phyloP scores from a whole-genome alignment of 2,329 filamentous ascomycete genomes.

The Tetracladium maxilliforme region DNA sequence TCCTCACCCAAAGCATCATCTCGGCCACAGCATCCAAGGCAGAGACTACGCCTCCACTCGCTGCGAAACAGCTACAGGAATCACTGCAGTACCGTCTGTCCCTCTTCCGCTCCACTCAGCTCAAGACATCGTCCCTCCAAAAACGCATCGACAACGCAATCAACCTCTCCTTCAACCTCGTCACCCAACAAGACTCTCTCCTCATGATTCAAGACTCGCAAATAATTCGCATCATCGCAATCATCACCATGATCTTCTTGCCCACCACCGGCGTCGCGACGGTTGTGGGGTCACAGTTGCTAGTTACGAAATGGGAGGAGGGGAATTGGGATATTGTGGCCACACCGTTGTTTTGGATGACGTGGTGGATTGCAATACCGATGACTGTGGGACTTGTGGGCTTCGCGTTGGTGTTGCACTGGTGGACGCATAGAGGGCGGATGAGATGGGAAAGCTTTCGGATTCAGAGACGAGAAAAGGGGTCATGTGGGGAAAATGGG shows the following conservation, averaged over 20 bases:
- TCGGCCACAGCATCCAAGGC: slow-evolving; percentile 4
- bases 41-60: no score
- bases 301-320: no score
- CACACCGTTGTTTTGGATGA: no score
- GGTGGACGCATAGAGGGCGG: no score
- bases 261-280: slow-evolving; percentile 20
- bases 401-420: no score
- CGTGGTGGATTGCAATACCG: no score
- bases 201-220: slow-evolving; percentile 18
- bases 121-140: slow-evolving; percentile 17
- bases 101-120: slow-evolving; percentile 18
- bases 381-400: no score
- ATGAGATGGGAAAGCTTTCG: no score
- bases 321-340: no score
- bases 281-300: slow-evolving; percentile 11
- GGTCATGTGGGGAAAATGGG: no score
- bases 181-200: slow-evolving; percentile 20
- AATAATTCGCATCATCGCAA: slow-evolving; percentile 21
- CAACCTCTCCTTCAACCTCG: slow-evolving; percentile 18
- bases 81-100: slow-evolving; percentile 15
- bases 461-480: no score
- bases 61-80: no score
- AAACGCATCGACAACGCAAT: slow-evolving; percentile 19
- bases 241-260: slow-evolving; percentile 21
- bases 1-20: slow-evolving; percentile 8